Base-by-base conservation (phyloP, 305 asterid species). In the Fraxinus greggii region DNA sequence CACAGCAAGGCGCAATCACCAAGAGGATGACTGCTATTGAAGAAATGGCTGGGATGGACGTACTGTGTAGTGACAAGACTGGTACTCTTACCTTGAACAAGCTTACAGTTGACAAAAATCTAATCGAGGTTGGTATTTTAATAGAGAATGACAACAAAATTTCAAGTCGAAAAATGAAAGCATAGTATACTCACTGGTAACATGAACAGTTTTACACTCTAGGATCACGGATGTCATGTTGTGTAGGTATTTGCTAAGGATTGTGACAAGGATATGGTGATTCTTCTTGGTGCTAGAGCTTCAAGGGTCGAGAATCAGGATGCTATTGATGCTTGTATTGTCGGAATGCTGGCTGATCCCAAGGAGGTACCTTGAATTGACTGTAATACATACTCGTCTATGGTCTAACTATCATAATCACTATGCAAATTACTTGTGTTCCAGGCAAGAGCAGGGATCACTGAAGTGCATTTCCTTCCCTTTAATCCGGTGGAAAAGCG, bases 1-100 rank as follows among this genome's bases (percentile, higher is more conserved):
- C 89, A 9, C 88, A 84, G 73, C 89, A 84, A 79, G 89, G 89
- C 2, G 89, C 89, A 31, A 86, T 86, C 21, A 86, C 96, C 7
- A 92, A 92, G 86, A 88, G 95, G 83, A 90, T 92, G 95, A 92
- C 95, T 17, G 95, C 95, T 10, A 92, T 92, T 9, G 94, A 92
- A 67, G 95, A 92, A 78, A 87, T 92, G 95, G 95, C 93, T 1
- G 95, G 95, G 40, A 92, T 92, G 95, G 95, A 92, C 81, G 95
- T 92, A 5, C 86, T 92, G 3, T 92, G 97, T 83, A 91, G 94
- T 61, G 97, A 92, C 78, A 92, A 91, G 85, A 92, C 97, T 5
- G 97, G 97, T 78, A 91, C 94, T 63, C 92, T 92, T n/a, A 92
- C 97, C 4, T 85, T 92, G 4, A 92, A 92, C 89, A 92, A 92